Conservation (phyloP, 1,284 basidiomycete species). For the Pisolithus thermaeus region DNA sequence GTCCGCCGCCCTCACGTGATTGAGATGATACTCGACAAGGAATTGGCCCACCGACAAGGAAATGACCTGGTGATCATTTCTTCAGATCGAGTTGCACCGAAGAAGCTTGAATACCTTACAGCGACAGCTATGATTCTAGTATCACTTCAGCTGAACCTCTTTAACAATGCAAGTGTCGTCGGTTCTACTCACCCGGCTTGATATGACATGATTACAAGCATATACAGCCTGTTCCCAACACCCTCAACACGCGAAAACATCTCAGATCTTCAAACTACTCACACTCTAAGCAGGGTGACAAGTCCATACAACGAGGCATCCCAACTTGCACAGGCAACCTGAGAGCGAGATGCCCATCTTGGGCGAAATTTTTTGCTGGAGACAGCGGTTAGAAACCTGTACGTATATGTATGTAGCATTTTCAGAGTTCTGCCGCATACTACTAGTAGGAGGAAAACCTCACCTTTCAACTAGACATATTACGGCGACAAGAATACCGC, state of each 20-base stretch:
- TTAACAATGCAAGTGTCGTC: background rate
- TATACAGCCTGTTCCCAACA: slow-evolving; percentile 46
- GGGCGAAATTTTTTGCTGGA: slow-evolving; percentile 45
- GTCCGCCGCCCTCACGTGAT: slow-evolving; percentile 11
- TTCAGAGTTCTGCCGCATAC: background rate
- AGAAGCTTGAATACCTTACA: slow-evolving; percentile 31
- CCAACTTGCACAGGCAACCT: slow-evolving; percentile 45
- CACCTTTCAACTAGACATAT: slow-evolving; percentile 61
- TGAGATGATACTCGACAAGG: slow-evolving; percentile 43
- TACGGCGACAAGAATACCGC: slow-evolving; percentile 37
- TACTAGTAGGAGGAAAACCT: slow-evolving; percentile 5
- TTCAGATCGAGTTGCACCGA: background rate
- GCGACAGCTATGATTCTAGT: slow-evolving; percentile 49
- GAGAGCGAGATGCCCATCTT: slow-evolving; percentile 33
- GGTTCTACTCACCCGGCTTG: slow-evolving; percentile 47
- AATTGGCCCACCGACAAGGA: slow-evolving; percentile 51
- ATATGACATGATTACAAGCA: slow-evolving; percentile 67
- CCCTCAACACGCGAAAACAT: background rate
- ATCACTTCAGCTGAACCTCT: background rate
- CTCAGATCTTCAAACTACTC: slow-evolving; percentile 18
- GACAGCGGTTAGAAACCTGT: slow-evolving; percentile 47
- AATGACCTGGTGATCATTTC: slow-evolving; percentile 37
- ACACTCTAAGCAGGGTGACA: slow-evolving; percentile 56
- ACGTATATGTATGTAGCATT: slow-evolving; percentile 5
- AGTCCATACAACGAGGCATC: slow-evolving; percentile 49